phyloP scores from a whole-genome alignment of 306 rosid species.

The Sphenostylis stenocarpa region DNA sequence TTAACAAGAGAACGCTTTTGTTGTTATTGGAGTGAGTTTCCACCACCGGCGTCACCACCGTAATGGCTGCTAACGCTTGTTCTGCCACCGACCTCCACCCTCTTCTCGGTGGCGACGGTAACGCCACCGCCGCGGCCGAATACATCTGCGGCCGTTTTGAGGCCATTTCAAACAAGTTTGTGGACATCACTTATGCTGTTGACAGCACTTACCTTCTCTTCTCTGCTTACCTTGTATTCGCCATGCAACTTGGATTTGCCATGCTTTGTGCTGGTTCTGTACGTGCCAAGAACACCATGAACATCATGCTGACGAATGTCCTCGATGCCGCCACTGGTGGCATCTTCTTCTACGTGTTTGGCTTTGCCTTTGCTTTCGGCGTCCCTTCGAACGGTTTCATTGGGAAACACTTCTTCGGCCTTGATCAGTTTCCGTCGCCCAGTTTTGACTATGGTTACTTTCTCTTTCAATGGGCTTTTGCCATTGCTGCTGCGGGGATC shows the following conservation, averaged over 20 bases:
- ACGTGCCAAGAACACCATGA: constrained; percentile 63
- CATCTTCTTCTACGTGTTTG: constrained; percentile 51
- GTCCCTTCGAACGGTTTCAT: constrained; percentile 54
- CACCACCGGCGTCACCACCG: background rate
- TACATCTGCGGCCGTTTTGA: constrained; percentile 50
- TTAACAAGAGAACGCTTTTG: background rate
- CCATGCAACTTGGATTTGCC: constrained; percentile 66
- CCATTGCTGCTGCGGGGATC: constrained; percentile 63
- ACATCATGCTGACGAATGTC: constrained; percentile 62
- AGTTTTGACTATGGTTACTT: constrained; percentile 48
- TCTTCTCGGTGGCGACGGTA: constrained; percentile 38
- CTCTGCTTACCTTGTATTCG: constrained; percentile 59
- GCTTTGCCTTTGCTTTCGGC: constrained; percentile 57
- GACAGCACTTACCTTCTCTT: constrained; percentile 60
- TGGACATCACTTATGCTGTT: constrained; percentile 39
- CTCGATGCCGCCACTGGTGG: constrained; percentile 61
- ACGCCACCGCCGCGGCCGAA: constrained; percentile 44
- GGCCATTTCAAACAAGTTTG: constrained; percentile 41
- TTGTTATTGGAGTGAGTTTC: background rate
- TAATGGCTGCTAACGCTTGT: constrained; percentile 47
- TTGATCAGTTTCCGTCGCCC: constrained; percentile 38
- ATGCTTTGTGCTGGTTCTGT: constrained; percentile 68
- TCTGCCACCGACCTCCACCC: constrained; percentile 45
- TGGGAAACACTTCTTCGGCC: constrained; percentile 52
- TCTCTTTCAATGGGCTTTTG: constrained; percentile 59